phyloP scores from a whole-genome alignment of 768 basidiomycete genomes.

The Tricholoma bakamatsutake region DNA sequence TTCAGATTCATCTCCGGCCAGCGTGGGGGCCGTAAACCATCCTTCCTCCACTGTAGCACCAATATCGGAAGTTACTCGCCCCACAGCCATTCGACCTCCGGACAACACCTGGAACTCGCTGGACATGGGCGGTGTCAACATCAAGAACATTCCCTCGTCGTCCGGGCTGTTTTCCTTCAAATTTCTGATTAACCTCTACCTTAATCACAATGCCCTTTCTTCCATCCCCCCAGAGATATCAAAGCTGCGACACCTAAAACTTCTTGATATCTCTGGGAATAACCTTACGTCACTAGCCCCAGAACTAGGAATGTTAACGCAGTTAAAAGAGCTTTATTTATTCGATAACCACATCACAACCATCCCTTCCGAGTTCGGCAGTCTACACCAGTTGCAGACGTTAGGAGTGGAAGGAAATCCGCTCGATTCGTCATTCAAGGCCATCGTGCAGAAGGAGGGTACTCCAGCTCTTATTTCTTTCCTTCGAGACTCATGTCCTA shows the following conservation, averaged over 20 bases:
- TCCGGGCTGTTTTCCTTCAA: slow-evolving; percentile 79
- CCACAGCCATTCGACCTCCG: slow-evolving; percentile 57
- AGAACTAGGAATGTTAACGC: slow-evolving; percentile 87
- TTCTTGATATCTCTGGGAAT: slow-evolving; percentile 92
- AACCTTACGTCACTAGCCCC: slow-evolving; percentile 69
- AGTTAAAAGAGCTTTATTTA: slow-evolving; percentile 85
- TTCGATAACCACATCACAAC: slow-evolving; percentile 93
- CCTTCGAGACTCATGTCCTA: slow-evolving; percentile 90
- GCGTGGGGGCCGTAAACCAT: slow-evolving; percentile 39
- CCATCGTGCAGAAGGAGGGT: slow-evolving; percentile 91
- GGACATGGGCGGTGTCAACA: slow-evolving; percentile 93
- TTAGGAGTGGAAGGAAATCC: slow-evolving; percentile 98
- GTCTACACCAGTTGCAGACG: slow-evolving; percentile 85
- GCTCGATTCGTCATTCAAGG: slow-evolving; percentile 68
- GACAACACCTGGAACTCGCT: slow-evolving; percentile 84
- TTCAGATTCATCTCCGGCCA: slow-evolving; percentile 25
- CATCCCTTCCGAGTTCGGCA: slow-evolving; percentile 85
- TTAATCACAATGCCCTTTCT: slow-evolving; percentile 89
- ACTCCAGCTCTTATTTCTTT: slow-evolving; percentile 81
- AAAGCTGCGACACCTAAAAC: slow-evolving; percentile 76
- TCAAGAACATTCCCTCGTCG: slow-evolving; percentile 81
- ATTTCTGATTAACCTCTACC: slow-evolving; percentile 92
- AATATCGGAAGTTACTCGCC: slow-evolving; percentile 59
- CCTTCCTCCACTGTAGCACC: slow-evolving; percentile 77
- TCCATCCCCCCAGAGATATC: slow-evolving; percentile 78